phyloP scores from a whole-genome alignment of 1,284 basidiomycete species.

The Tilletia indica region DNA sequence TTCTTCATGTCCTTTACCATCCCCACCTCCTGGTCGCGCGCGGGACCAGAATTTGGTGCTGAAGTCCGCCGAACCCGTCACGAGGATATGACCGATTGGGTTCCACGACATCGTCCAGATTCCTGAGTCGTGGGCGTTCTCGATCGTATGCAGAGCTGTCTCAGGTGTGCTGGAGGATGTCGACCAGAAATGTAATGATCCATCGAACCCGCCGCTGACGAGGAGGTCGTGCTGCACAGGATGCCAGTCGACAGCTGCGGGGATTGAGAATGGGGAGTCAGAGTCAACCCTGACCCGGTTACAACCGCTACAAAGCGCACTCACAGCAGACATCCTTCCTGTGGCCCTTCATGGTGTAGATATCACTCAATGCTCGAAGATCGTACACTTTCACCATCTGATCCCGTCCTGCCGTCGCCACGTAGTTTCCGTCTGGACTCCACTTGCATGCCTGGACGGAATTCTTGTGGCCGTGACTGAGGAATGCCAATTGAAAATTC shows the following conservation, averaged over 20 bases:
- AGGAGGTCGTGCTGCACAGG: conserved; percentile 83
- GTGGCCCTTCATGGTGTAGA: conserved; percentile 84
- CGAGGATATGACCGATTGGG: conserved; percentile 90
- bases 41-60: conserved; percentile 96
- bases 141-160: conserved; percentile 73
- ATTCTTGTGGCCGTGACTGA: conserved; percentile 84
- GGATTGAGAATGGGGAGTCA: conserved; percentile 11
- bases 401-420: conserved; percentile 90
- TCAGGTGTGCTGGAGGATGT: conserved; percentile 57
- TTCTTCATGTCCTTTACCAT: background rate
- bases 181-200: conserved; percentile 89
- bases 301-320: conserved; percentile 53
- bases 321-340: conserved; percentile 95
- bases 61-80: conserved; percentile 89
- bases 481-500: background rate
- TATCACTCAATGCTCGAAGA: conserved; percentile 94
- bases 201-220: conserved; percentile 89
- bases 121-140: conserved; percentile 92
- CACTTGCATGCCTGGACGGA: conserved; percentile 88
- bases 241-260: conserved; percentile 77
- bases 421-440: conserved; percentile 80
- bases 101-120: conserved; percentile 95
- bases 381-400: conserved; percentile 95
- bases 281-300: background rate
- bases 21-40: conserved; percentile 67